A percentile compares a stretch with the other conserved stretches of the same genome.
Conservation (phyloP, 2,329 filamentous ascomycete species). For the Aspergillus udagawae region DNA sequence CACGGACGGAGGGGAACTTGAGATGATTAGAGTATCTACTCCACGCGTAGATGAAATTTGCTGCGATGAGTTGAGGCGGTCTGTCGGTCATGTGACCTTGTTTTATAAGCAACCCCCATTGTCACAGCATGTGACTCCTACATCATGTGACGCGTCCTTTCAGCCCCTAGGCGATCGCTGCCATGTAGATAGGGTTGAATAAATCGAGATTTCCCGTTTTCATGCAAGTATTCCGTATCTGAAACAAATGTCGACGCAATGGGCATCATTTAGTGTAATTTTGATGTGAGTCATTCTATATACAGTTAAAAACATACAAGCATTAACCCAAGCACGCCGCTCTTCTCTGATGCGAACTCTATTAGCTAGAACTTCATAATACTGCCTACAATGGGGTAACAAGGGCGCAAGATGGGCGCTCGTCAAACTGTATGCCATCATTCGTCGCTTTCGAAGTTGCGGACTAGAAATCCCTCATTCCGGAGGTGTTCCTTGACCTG, state of each 20-base stretch:
- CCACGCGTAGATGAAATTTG: background rate
- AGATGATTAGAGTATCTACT: background rate
- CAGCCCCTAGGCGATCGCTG: too few species aligned
- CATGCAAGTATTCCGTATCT: too few species aligned
- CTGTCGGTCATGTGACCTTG: background rate
- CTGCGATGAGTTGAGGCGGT: background rate
- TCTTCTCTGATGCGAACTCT: background rate
- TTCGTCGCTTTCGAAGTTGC: constrained; percentile 62
- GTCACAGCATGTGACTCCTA: too few species aligned
- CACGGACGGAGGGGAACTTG: background rate
- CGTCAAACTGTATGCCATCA: background rate
- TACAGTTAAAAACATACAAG: background rate
- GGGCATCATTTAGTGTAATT: background rate
- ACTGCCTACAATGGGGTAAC: background rate
- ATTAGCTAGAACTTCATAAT: background rate
- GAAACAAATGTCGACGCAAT: background rate
- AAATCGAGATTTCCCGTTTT: background rate
- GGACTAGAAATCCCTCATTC: constrained; percentile 69
- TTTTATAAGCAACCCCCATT: background rate
- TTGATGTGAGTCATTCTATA: background rate
- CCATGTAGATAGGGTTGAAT: background rate
- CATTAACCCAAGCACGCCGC: background rate
- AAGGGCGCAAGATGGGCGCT: background rate
- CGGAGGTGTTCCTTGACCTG: constrained; percentile 84
- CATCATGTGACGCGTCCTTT: too few species aligned